Percentiles rank a stretch among this genome's conserved stretches.
These are phyloP conservation scores for Eurotiales sp. DNA, from an alignment of 2,329 filamentous ascomycete species.

Conservation along the genomic window DNA sequence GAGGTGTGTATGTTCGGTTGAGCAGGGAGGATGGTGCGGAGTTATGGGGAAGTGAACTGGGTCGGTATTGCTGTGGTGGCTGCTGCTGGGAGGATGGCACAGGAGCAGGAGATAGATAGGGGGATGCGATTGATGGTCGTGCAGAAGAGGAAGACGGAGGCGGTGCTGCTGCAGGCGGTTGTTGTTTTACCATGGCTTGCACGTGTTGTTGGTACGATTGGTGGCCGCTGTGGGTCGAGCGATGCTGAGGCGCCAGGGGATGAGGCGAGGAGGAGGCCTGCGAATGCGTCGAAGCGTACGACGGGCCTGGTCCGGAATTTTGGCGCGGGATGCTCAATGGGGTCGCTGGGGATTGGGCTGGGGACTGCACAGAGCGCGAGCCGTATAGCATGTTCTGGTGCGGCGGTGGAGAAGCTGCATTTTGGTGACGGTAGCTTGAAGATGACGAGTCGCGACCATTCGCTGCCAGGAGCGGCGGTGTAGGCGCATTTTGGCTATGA, in stretches of 20 bases:
- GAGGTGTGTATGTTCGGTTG: conserved; percentile 39
- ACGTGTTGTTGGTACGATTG: conserved; percentile 37
- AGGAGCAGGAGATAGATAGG: conserved; percentile 20
- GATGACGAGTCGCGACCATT: conserved; percentile 24
- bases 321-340: conserved; percentile 28
- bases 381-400: conserved; percentile 29
- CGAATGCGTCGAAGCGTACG: conserved; percentile 25
- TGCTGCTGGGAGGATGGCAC: conserved; percentile 18
- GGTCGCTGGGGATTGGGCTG: conserved; percentile 28
- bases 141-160: conserved; percentile 18
- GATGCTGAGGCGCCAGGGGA: conserved; percentile 20
- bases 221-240: conserved; percentile 18
- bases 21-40: conserved; percentile 25
- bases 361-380: conserved; percentile 29
- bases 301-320: conserved; percentile 19
- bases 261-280: conserved; percentile 21
- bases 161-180: conserved; percentile 14
- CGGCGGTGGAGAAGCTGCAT: conserved; percentile 27
- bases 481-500: conserved; percentile 21
- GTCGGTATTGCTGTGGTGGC: neutral
- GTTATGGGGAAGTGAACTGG: conserved; percentile 13
- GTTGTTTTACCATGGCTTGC: conserved; percentile 37
- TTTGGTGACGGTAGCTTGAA: conserved; percentile 19
- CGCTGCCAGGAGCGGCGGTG: conserved; percentile 17
- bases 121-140: conserved; percentile 32